Conservation (phyloP, 345 rosid genomes). For the Cardamine chenopodiifolia region DNA sequence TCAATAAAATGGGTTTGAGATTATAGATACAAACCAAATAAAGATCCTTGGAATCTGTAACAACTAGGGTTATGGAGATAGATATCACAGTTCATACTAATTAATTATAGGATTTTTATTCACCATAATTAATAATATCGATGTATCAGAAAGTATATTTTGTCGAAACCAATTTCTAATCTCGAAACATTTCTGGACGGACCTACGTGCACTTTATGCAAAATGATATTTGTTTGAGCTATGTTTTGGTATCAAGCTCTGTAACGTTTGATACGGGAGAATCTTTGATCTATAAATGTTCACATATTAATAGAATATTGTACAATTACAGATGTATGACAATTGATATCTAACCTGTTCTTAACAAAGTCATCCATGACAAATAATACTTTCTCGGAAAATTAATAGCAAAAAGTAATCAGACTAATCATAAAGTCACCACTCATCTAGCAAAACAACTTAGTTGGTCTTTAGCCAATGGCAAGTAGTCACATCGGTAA, state of each 20-base stretch:
- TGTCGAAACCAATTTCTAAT: neutral
- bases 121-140: neutral
- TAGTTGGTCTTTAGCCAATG: constrained; percentile 20
- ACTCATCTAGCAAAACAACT: neutral
- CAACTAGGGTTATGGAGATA: neutral
- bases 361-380: constrained; percentile 2
- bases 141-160: neutral
- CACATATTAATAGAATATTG: neutral
- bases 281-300: neutral
- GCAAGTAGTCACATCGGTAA: constrained; percentile 26
- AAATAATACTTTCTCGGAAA: neutral
- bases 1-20: neutral
- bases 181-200: neutral
- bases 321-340: neutral
- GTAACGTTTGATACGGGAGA: neutral
- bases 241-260: neutral
- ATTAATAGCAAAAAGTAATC: neutral
- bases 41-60: neutral
- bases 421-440: neutral
- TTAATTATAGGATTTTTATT: neutral
- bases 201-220: neutral
- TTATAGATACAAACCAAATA: neutral
- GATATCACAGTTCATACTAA: constrained; percentile 1
- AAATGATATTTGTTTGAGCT: neutral
- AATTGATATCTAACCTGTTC: neutral